Conservation (phyloP, 1,284 basidiomycete genomes). For the Pseudozyma sp. region DNA sequence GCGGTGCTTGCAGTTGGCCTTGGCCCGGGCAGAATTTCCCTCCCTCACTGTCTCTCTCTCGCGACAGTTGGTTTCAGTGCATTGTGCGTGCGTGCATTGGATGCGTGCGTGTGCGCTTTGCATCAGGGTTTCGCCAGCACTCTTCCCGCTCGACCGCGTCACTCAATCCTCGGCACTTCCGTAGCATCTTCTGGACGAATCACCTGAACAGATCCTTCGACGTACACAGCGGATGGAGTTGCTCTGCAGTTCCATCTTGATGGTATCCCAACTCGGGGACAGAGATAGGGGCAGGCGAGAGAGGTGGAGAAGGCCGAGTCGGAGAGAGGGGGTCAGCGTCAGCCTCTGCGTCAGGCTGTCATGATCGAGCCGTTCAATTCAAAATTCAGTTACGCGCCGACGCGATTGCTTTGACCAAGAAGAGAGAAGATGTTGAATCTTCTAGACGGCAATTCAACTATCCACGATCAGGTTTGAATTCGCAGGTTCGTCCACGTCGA, state of each 20-base stretch:
- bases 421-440: neutral
- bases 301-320: neutral
- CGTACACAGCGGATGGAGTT: no score
- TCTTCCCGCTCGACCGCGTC: no score
- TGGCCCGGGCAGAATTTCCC: neutral
- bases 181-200: neutral
- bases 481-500: conserved; percentile 10
- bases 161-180: no score
- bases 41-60: neutral
- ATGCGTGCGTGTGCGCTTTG: conserved; percentile 18
- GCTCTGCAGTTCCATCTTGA: no score
- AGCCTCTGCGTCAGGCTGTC: conserved; percentile 3
- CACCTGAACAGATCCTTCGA: no score
- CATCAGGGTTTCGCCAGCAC: neutral
- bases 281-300: neutral
- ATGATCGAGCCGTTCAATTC: conserved; percentile 2
- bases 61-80: neutral
- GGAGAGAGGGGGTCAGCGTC: neutral
- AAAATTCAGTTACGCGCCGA: conserved; percentile 1
- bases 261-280: no score
- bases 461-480: neutral
- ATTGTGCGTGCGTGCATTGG: neutral
- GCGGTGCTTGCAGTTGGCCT: neutral
- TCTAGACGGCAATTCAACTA: neutral
- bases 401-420: no score